Evolutionary conservation across 371 early-diverging fungal genomes (phyloP), one percentile per base, ranked within the genome.

Genomic region (Saksenaea oblongispora): DNA sequence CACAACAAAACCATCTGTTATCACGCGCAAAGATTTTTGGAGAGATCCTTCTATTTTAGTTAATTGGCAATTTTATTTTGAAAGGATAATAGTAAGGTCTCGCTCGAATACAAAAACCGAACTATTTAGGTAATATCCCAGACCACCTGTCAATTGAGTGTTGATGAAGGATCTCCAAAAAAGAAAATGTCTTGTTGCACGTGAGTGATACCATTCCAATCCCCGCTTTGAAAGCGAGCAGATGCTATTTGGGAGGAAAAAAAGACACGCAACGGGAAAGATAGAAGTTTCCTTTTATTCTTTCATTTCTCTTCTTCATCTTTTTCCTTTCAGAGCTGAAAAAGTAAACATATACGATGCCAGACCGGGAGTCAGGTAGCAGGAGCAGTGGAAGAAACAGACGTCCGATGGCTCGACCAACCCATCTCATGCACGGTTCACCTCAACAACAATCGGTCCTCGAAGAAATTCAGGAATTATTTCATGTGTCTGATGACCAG

Each of bases 401-500:
- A 26, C 51, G 51, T 47, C 51, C 51, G 22, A 47, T 47, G 51
- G 51, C 51, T 22, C 51, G 51, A 17, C 51, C 51, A 10, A 47
- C 51, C 51, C 62, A 60, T 28, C 58, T 66, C 14, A 28, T 31
- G 24, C 63, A 67, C 24, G 59, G 67, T 10, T 47, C 67, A 47
- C 60, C 67, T 42, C 58, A 60, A 7, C 74, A 73, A 62, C 62
- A 74, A 54, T 62, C 65, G 9, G 63, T 70, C 27, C 37, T 79
- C 35, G 54, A 71, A 17, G 59, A 69, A 34, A 44, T 80, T 35
- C 67, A 69, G 44, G 51, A 63, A 24, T 54, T 61, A 44, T 78
- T 81, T 66, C 67, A 67, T 58, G 73, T 78, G 13, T 71, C 76
- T 11, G 59, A 68, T 24, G 71, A 71, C 4, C 72, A 73, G 24